Percentiles rank a stretch among this genome's conserved stretches.
phyloP scores from a whole-genome alignment of 2,329 filamentous ascomycete species.

The Pseudogymnoascus sp. region DNA sequence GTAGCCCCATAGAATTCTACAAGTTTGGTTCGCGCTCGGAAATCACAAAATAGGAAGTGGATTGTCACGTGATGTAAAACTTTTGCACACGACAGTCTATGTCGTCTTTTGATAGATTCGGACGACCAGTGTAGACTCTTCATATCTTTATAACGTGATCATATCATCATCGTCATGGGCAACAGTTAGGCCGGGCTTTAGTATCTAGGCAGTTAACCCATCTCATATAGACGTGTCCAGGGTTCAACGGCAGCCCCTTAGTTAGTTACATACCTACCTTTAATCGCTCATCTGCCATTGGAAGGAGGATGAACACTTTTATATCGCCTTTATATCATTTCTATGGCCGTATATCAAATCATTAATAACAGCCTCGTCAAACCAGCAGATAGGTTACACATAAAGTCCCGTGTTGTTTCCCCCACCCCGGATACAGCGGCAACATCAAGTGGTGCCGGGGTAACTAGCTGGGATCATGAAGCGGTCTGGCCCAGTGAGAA shows the following conservation, averaged over 20 bases:
- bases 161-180: not conserved
- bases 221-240: not conserved
- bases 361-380: not conserved
- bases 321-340: not conserved
- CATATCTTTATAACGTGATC: not conserved
- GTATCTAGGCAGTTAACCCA: not conserved
- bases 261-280: not conserved
- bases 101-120: not conserved
- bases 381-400: not conserved
- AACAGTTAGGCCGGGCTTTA: not conserved
- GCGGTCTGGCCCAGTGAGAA: not conserved
- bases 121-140: not conserved
- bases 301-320: not conserved
- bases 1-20: too few relatives aligned
- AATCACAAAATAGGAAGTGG: not conserved
- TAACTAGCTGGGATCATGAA: not conserved
- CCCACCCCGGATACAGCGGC: constrained; percentile 1
- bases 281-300: not conserved
- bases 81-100: too few relatives aligned
- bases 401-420: not conserved
- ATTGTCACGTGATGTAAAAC: not conserved
- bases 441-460: not conserved
- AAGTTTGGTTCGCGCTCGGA: too few relatives aligned
- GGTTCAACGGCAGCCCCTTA: not conserved
- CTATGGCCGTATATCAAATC: too few relatives aligned